Base-by-base conservation (phyloP, 345 rosid species). In the Rhodomyrtus tomentosa region DNA sequence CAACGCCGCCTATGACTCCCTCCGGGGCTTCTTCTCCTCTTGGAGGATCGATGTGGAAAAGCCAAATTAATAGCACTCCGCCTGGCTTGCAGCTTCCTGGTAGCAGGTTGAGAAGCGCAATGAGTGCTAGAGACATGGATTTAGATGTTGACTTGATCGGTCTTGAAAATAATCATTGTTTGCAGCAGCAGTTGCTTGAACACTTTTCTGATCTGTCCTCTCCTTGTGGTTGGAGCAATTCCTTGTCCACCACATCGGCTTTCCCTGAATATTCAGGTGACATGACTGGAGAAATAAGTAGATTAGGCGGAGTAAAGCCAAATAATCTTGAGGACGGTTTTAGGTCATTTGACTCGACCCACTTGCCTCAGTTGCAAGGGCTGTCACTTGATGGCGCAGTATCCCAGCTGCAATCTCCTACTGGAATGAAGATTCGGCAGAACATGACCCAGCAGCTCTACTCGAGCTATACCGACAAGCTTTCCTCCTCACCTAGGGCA, bases 51-150 rank as follows among this genome's bases (percentile, higher is more conserved):
- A 88, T 90, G 54, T 92, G 95, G 98, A 88, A 88, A 84, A 92
- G 85, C 88, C 93, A 93, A 87, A 85, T 90, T 27, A 92, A 51
- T 83, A 52, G 83, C 32, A 76, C 86, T 14, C 92, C 93, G 25
- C 99, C 96, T 40, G 83, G 91, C 42, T 85, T 95, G 93, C 96
- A 95, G 91, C 97, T 94, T 81, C 94, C 96, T 80, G 87, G 95
- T 52, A 96, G 98, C 89, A 89, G 98, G 87, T 83, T 96, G 90
- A 96, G 93, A 87, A 83, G 93, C 25, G 89, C 96, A 0, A 29
- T 91, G 38, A 85, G 88, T 86, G 99, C 96, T 25, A 89, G 96
- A 85, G 93, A 94, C 86, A 89, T 94, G 83, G 95, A 93, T 73
- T 86, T 90, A 13, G 92, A 91, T 80, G 85, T 87, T 90, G 95